phyloP scores from a whole-genome alignment of 169 alveolate species.

The Blepharisma undulans region DNA sequence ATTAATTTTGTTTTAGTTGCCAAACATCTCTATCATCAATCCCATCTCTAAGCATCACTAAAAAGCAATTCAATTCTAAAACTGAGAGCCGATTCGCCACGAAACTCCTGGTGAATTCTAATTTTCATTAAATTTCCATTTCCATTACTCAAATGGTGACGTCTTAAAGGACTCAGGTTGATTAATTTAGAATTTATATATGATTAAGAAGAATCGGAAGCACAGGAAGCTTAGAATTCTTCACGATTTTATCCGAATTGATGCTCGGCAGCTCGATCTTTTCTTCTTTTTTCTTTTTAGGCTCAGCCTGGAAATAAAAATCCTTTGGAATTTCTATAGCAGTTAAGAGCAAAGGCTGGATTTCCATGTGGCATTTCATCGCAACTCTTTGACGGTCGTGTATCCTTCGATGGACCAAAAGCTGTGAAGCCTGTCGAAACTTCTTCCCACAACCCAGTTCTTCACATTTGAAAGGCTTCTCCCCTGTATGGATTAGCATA shows the following conservation, averaged over 20 bases:
- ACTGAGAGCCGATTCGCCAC: background rate
- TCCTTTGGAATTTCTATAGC: background rate
- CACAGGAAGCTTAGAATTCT: background rate
- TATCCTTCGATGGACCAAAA: conserved; percentile 58
- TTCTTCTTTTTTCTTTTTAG: background rate
- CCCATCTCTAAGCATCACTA: background rate
- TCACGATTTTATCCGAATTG: background rate
- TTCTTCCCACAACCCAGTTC: conserved; percentile 62
- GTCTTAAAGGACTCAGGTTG: background rate
- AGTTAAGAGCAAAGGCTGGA: background rate
- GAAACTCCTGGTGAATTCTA: background rate
- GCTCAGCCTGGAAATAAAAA: background rate
- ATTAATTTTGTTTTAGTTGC: background rate
- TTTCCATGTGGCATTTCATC: background rate
- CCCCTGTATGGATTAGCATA: conserved; percentile 69
- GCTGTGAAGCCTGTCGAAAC: conserved; percentile 77
- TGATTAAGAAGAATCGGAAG: conserved; percentile 1
- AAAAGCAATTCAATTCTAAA: background rate
- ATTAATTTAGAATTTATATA: background rate
- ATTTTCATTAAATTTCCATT: background rate
- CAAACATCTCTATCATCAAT: background rate
- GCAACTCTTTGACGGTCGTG: conserved; percentile 39
- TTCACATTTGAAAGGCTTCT: conserved; percentile 70
- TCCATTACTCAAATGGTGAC: background rate
- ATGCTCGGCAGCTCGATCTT: background rate